Evolutionary conservation across 2,329 filamentous ascomycete genomes (phyloP), one percentile per base, ranked within the genome.

Genomic region (Fusarium coffeatum): DNA sequence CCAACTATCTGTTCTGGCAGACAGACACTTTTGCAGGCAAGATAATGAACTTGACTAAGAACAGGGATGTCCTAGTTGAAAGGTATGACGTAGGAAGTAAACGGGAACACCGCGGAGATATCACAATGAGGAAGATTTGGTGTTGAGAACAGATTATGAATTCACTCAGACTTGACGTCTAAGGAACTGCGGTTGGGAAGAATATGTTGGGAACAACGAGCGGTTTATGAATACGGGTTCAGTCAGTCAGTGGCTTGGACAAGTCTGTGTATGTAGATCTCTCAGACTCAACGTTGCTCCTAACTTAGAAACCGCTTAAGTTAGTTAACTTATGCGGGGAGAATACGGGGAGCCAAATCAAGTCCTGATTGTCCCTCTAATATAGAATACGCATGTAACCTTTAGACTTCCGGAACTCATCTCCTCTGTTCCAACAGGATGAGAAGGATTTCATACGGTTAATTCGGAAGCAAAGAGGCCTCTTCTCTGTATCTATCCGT

Each of bases 51-150:
- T 37, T 37, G 34, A 37, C 34, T 37, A 37, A 37, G 51, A 46
- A 61, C 62, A 66, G 48, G 63, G 63, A 55, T 66, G 55, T 55
- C 62, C 55, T 61, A 42, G 63, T 42, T 60, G 62, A n/a, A 34
- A 30, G 20, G 32, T 61, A 66, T 66, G 63, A 66, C 63, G 63
- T 66, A 66, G 18, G 18, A 66, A 66, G 46, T 30, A 64, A 32
- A 25, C 60, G 60, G 62, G 15, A 64, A 65, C 53, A 37, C 60
- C 27, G 37, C 46, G 46, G 53, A 49, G 37, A 18, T 60, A 48
- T 54, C 54, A 66, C 61, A 43, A 49, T 25, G 10, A 16, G 18
- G 22, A 42, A 18, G 34, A 9, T 22, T 51, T 51, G 34, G 49
- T 41, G 32, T 51, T 51, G 32, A 51, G 32, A 13, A 12, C 25